These are phyloP conservation scores for Phytopythium oedochilum DNA, from an alignment of 352 stramenopile genomes.

Conservation along the genomic window DNA sequence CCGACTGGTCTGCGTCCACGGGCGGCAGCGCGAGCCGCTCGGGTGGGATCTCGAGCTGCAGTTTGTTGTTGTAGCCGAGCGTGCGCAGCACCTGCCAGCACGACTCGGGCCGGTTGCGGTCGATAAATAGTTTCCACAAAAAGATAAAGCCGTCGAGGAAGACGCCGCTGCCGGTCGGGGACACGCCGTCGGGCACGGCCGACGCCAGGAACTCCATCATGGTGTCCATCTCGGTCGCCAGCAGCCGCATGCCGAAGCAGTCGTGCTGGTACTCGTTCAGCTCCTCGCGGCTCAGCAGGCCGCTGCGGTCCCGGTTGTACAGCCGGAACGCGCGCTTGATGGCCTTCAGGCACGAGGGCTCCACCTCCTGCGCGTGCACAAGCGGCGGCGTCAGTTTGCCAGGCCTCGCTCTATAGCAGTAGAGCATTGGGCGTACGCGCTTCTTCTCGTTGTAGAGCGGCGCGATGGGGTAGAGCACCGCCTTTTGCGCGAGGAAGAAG, in stretches of 20 bases:
- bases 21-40: conserved; percentile 50
- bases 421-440: conserved; percentile 27
- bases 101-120: conserved; percentile 84
- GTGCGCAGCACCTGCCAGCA: conserved; percentile 84
- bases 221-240: conserved; percentile 80
- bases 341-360: conserved; percentile 76
- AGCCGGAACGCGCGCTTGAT: conserved; percentile 87
- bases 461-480: conserved; percentile 84
- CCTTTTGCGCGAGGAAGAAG: conserved; percentile 87
- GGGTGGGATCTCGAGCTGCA: conserved; percentile 70
- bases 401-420: neutral
- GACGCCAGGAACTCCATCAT: conserved; percentile 79
- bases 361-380: conserved; percentile 51
- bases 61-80: conserved; percentile 78
- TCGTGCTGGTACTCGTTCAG: conserved; percentile 88
- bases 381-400: neutral
- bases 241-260: conserved; percentile 81
- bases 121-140: conserved; percentile 86
- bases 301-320: conserved; percentile 79
- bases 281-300: conserved; percentile 78
- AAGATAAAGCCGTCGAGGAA: conserved; percentile 78
- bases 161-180: conserved; percentile 58
- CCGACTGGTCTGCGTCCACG: conserved; percentile 70
- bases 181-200: conserved; percentile 59
- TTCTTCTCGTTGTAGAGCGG: conserved; percentile 87